Base-by-base conservation (phyloP, 345 rosid genomes). In the Hibiscus mutabilis region DNA sequence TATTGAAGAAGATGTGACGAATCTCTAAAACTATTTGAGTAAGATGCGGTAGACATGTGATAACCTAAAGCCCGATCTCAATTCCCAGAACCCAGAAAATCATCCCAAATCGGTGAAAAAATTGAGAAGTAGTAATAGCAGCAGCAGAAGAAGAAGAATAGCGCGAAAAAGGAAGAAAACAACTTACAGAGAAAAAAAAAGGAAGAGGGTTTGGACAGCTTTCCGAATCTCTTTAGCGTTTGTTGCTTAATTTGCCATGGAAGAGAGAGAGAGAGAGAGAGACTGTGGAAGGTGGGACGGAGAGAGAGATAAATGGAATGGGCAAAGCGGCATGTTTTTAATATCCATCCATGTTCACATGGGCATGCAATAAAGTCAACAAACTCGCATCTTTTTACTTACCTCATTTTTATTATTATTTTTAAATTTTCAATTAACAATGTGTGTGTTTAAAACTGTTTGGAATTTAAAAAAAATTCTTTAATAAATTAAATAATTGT, bases 291-390 rank as follows among this genome's bases (percentile, higher is more conserved):
- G 0, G 11, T 1, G 10, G 35, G 3, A 5, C 3, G 35, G 0
- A 4, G 47, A 46, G 51, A 46, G 4, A 5, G 7, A 12, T 15
- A 13, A 3, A 22, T 0, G 29, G 60, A 0, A 24, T 3, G n/a
- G 47, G 47, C 15, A 62, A 35, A 18, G 66, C 25, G 13, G 53
- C 19, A 1, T 64, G 33, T 21, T 40, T 40, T 64, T 11, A 64
- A 40, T 64, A 22, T 21, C 68, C 11, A 40, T 19, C n/a, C 16
- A 13, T 40, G 68, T 6, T 12, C 52, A 64, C 68, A 64, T 64
- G 68, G 68, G 46, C 6, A 40, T 40, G 68, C 31, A 40, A 64
- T 27, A 40, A 21, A 64, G 52, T 62, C 67, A 62, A 62, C 42
- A 37, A n/a, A 62, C 66, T 35, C 25, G 4, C 66, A 62, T 35